Conservation (phyloP, 192 early-diverging fungal genomes). For the Geosiphon pyriformis region DNA sequence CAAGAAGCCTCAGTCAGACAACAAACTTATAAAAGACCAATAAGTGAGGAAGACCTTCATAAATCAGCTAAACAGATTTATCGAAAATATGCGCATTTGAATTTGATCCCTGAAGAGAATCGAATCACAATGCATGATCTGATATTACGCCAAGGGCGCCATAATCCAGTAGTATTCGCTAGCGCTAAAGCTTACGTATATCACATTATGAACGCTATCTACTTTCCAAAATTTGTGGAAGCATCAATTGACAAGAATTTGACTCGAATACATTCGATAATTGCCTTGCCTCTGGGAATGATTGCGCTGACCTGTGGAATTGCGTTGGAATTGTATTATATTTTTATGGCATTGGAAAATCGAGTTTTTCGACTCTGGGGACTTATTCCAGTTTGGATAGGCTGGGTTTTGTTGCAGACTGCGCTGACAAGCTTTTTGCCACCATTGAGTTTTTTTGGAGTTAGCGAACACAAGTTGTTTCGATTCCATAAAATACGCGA, state of each 20-base stretch:
- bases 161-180: constrained; percentile 41
- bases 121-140: constrained; percentile 33
- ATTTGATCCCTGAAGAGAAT: constrained; percentile 34
- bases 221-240: constrained; percentile 39
- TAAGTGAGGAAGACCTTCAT: constrained; percentile 13
- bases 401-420: constrained; percentile 32
- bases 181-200: constrained; percentile 37
- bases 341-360: constrained; percentile 31
- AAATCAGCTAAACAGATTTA: constrained; percentile 19
- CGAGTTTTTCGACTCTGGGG: constrained; percentile 28
- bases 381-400: constrained; percentile 30
- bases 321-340: constrained; percentile 33
- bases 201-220: constrained; percentile 41
- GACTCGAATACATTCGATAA: constrained; percentile 1
- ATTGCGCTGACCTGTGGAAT: constrained; percentile 29
- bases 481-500: constrained; percentile 20
- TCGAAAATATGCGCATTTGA: constrained; percentile 18
- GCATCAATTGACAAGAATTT: constrained; percentile 38
- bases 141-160: constrained; percentile 34
- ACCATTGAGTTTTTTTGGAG: constrained; percentile 28
- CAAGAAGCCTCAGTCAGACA: not conserved
- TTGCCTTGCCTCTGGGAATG: constrained; percentile 28
- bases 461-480: constrained; percentile 21
- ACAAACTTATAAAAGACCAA: not conserved
- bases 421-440: constrained; percentile 35